Evolutionary conservation across 768 basidiomycete genomes (phyloP), one percentile per base, ranked within the genome.

Genomic region (Phallus indusiatus): DNA sequence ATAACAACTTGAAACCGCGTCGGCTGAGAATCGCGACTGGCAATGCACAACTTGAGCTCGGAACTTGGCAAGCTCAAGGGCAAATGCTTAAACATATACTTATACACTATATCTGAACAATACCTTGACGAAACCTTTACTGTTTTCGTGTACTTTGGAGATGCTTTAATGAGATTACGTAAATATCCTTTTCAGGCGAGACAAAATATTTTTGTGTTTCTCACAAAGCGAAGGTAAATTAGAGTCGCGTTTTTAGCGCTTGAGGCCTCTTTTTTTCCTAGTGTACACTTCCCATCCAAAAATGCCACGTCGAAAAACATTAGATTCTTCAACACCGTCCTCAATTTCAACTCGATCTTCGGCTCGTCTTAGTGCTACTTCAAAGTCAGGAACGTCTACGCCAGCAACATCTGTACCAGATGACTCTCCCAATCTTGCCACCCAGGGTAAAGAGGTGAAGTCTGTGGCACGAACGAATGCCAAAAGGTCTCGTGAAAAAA

Each of bases 351-450:
- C 57, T 10, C 12, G 48, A 12, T 48, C 57, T 21, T 59, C 57
- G 21, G 35, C 57, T 34, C 57, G 52, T 20, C 50, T 59, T 12
- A 59, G 57, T 42, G 24, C 33, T 16, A 17, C 36, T 16, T 28
- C 36, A 53, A 48, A 11, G 18, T 59, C 57, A 42, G 33, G 22
- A 53, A 53, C 50, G 18, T 59, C 57, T 17, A 59, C 57, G 8
- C 57, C 57, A 17, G 49, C 57, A 34, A 59, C 57, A 33, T 59
- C 57, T 50, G 28, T 51, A 20, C 17, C 34, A 51, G 57, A 52
- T n/a, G 46, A 49, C 36, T 5, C 14, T 42, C 42, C 42, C 42
- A 42, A 42, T 12, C 42, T 42, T 42, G 42, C n/a, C 12, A 4
- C 42, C 42, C 16, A 51, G 47, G 33, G 21, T n/a, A 42, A 53